phyloP scores from a whole-genome alignment of 2,329 filamentous ascomycete genomes.

The Fusarium aywerte region DNA sequence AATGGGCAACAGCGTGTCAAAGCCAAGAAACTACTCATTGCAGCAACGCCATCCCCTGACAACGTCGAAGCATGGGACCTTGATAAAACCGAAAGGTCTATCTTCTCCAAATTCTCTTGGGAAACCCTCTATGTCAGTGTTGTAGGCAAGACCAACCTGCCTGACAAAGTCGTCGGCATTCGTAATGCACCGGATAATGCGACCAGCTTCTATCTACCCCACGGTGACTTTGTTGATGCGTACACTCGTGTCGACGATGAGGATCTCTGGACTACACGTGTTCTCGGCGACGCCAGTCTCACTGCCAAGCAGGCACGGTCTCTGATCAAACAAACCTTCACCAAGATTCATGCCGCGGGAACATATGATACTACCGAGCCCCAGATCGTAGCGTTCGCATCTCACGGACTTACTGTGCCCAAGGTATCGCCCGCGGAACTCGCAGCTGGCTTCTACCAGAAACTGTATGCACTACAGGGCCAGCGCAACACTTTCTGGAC shows the following conservation, averaged over 20 bases:
- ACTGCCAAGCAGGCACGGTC: slow-evolving; percentile 2
- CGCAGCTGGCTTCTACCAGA: slow-evolving; percentile 48
- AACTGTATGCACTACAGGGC: slow-evolving; percentile 51
- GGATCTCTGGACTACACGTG: slow-evolving; percentile 23
- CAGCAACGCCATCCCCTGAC: slow-evolving; percentile 41
- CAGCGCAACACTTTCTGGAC: slow-evolving; percentile 53
- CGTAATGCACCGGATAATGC: slow-evolving; percentile 24
- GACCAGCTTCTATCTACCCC: slow-evolving; percentile 10
- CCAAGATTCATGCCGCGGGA: slow-evolving; percentile 5
- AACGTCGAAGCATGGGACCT: slow-evolving; percentile 46
- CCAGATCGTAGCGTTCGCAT: slow-evolving; percentile 29
- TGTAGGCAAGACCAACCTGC: slow-evolving; percentile 33
- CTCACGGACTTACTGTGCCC: slow-evolving; percentile 34
- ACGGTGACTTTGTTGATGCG: slow-evolving; percentile 18
- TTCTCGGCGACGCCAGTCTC: slow-evolving; percentile 4
- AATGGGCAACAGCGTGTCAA: slow-evolving; percentile 17
- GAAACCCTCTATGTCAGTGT: slow-evolving; percentile 40
- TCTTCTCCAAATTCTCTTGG: slow-evolving; percentile 46
- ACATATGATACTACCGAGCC: slow-evolving; percentile 15
- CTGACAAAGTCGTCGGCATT: slow-evolving; percentile 4
- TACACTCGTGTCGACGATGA: neutral
- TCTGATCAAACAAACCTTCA: slow-evolving; percentile 9
- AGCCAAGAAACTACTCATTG: slow-evolving; percentile 47
- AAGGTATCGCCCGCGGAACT: slow-evolving; percentile 47
- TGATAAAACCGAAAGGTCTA: slow-evolving; percentile 29